A percentile compares a stretch with the other conserved stretches of the same genome.
Conservation (phyloP, 2,329 filamentous ascomycete genomes). For the Aspergillus sp. region DNA sequence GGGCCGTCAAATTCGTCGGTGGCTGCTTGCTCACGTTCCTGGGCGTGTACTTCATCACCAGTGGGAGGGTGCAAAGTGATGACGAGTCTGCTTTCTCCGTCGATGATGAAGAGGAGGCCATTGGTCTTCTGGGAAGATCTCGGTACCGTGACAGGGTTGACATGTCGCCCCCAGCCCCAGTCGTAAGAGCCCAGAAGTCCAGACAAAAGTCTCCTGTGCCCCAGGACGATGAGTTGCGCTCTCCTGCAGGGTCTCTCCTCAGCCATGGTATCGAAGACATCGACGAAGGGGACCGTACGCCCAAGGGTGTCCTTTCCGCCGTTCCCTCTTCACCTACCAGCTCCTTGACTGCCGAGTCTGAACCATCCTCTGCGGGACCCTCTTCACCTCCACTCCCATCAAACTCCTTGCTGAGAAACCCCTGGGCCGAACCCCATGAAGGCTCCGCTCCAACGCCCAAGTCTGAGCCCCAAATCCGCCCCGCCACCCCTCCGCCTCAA, state of each 20-base stretch:
- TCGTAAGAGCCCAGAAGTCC: constrained; percentile 16
- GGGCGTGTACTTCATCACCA: constrained; percentile 96
- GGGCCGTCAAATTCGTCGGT: constrained; percentile 80
- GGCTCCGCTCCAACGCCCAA: constrained; percentile 11
- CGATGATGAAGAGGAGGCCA: constrained; percentile 58
- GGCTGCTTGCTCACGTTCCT: constrained; percentile 91
- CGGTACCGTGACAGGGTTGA: constrained; percentile 35
- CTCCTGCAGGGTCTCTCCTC: constrained; percentile 32
- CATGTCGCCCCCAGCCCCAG: constrained; percentile 23
- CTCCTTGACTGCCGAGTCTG: constrained; percentile 32
- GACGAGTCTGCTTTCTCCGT: constrained; percentile 65
- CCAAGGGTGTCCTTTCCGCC: constrained; percentile 30
- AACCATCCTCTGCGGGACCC: constrained; percentile 21
- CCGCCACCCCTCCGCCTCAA: constrained; percentile 26
- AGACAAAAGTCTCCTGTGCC: constrained; percentile 12
- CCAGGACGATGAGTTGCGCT: constrained; percentile 20
- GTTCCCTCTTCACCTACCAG: constrained; percentile 29
- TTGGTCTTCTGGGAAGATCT: constrained; percentile 39
- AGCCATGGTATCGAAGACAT: constrained; percentile 31
- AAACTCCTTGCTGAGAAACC: constrained; percentile 35
- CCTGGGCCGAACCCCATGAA: constrained; percentile 33
- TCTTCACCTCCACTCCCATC: constrained; percentile 30
- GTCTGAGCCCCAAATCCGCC: constrained; percentile 24
- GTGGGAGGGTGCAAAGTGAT: constrained; percentile 62
- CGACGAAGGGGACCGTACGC: constrained; percentile 32